Evolutionary conservation across 2,329 filamentous ascomycete genomes (phyloP).

Genomic region (Alternaria novae-zelandiae): DNA sequence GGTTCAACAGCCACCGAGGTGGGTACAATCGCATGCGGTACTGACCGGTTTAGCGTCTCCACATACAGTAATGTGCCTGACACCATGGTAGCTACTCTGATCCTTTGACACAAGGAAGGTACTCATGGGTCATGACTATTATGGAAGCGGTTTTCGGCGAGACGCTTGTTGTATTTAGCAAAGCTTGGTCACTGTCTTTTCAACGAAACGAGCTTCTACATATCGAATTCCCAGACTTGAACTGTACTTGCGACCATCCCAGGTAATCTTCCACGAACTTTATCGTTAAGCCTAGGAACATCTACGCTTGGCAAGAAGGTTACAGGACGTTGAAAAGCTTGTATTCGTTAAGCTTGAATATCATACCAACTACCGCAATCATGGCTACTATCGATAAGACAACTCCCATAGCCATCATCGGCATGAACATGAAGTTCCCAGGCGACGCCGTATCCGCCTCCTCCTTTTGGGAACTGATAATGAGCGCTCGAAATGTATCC

Average conservation of each 20-base stretch:
- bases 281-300: background rate
- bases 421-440: slow-evolving; percentile 15
- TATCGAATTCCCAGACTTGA: background rate
- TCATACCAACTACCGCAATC: background rate
- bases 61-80: background rate
- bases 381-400: slow-evolving; percentile 1
- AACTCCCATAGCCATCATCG: slow-evolving; percentile 13
- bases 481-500: slow-evolving; percentile 2
- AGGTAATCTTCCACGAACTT: background rate
- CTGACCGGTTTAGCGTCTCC: background rate
- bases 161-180: background rate
- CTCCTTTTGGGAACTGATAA: slow-evolving; percentile 23
- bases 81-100: background rate
- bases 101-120: background rate
- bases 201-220: background rate
- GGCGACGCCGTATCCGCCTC: slow-evolving; percentile 14
- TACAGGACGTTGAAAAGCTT: background rate
- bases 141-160: background rate
- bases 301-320: background rate
- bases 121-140: background rate
- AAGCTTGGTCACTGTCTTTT: background rate
- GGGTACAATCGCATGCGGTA: background rate
- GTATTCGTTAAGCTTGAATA: background rate
- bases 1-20: background rate
- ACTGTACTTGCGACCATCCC: background rate